Base-by-base conservation (phyloP, 2,329 filamentous ascomycete genomes). In the Aspergillus thermomutatus region DNA sequence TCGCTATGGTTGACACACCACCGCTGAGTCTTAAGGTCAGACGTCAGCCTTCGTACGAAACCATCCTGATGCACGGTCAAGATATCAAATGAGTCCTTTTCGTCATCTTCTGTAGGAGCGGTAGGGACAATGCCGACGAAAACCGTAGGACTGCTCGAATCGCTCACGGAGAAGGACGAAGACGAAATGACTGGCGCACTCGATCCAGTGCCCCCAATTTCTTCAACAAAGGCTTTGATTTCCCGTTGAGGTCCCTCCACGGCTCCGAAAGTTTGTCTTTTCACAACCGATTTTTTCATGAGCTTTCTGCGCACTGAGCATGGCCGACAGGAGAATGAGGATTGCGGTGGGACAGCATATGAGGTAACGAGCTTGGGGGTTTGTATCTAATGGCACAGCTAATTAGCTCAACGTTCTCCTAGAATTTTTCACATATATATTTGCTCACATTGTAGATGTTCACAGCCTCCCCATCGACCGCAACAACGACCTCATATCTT, bases 291-390 rank as follows among this genome's bases (percentile, higher is more conserved):
- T 37, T 74, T 76, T 31, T 75, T 76, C 28, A 71, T 66, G 47
- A 76, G 69, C 67, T 81, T 83, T 60, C 77, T 75, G 67, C 83
- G 81, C 47, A 86, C 75, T 25, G 84, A 87, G 66, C 79, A 84
- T 52, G 85, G 84, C 34, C 81, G 75, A 52, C 82, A 82, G 53
- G 79, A 77, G 67, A 87, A 83, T 17, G 76, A 78, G 25, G 82
- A 80, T 65, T 85, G 80, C 27, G 85, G 84, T 37, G 85, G 83
- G 17, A 87, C 75, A 52, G 84, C 82, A 68, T 87, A 86, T 17
- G 84, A 86, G 34, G 82, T 81, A 19, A 84, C 76, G 8, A 85
- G 77, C 63, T 81, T 83, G 8, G 85, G 83, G 52, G 81, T 83
- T 78, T 85, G 82, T 23, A 86, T 73, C 85, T 87, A 46, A 25